phyloP scores from a whole-genome alignment of 108 stramenopile genomes.

The Craspedostauros australis region DNA sequence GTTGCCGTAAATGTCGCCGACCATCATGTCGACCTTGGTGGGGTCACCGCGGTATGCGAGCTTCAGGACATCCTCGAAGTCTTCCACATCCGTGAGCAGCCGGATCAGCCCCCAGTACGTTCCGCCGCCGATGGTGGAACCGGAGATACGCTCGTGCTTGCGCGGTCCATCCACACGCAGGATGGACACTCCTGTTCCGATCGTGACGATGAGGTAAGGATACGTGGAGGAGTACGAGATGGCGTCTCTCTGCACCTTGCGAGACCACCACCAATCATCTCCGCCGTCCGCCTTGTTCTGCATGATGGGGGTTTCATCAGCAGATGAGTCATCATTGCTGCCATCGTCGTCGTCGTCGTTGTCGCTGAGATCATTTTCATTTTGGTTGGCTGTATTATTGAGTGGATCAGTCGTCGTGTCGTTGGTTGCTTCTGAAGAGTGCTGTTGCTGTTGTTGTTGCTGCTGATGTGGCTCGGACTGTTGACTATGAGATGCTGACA shows the following conservation, averaged over 20 bases:
- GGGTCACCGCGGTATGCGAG: constrained; percentile 91
- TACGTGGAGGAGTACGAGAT: constrained; percentile 57
- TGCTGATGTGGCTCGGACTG: no score
- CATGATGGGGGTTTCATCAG: not conserved
- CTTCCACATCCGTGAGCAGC: constrained; percentile 84
- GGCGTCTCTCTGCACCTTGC: constrained; percentile 82
- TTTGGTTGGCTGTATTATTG: not conserved
- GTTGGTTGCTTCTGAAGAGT: not conserved
- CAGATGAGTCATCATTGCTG: not conserved
- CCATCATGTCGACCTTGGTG: constrained; percentile 81
- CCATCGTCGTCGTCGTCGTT: constrained; percentile 3
- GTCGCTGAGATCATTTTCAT: constrained; percentile 10
- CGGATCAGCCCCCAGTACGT: constrained; percentile 99
- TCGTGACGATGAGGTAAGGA: constrained; percentile 94
- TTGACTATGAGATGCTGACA: no score
- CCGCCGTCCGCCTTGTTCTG: constrained; percentile 9
- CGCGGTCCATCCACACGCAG: constrained; percentile 92
- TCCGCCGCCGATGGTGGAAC: constrained; percentile 97
- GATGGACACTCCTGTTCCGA: constrained; percentile 96
- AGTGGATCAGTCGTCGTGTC: not conserved
- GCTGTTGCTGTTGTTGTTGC: constrained; percentile 1
- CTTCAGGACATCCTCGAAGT: constrained; percentile 88
- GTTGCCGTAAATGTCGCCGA: constrained; percentile 97
- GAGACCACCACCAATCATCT: constrained; percentile 82
- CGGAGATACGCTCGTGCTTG: constrained; percentile 93